phyloP scores from a whole-genome alignment of 352 stramenopile genomes.

The Phytophthora sojae region DNA sequence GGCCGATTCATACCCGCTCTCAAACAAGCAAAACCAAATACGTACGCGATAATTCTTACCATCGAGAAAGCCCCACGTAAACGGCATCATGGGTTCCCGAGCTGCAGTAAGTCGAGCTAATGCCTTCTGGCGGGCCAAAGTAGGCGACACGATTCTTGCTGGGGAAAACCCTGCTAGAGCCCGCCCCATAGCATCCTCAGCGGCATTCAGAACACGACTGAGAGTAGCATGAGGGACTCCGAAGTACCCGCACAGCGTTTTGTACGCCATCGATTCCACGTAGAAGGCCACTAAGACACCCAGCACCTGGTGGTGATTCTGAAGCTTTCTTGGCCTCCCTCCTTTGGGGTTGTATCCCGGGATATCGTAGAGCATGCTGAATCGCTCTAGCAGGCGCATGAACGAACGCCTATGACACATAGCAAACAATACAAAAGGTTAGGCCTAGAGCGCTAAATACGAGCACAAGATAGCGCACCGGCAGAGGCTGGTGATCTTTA shows the following conservation, averaged over 20 bases:
- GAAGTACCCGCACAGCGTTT: conserved; percentile 8
- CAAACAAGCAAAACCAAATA: not conserved
- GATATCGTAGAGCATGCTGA: not conserved
- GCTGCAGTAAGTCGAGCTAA: not conserved
- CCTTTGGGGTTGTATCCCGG: not conserved
- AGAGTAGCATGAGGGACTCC: conserved; percentile 14
- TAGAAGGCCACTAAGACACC: conserved; percentile 28
- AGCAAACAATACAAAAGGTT: not conserved
- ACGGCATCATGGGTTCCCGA: conserved; percentile 12
- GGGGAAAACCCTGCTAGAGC: not conserved
- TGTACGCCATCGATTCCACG: conserved; percentile 10
- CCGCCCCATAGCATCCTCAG: not conserved
- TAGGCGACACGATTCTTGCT: conserved; percentile 8
- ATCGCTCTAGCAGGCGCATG: not conserved
- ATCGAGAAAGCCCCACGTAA: conserved; percentile 24
- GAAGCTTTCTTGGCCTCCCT: conserved; percentile 17
- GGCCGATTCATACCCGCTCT: not conserved
- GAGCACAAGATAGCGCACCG: not conserved
- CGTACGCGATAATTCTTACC: conserved; percentile 14
- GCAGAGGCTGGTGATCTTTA: not conserved
- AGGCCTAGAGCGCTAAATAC: not conserved
- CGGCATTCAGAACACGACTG: not conserved
- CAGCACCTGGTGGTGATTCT: conserved; percentile 24
- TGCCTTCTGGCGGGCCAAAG: not conserved
- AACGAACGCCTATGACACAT: not conserved